These are phyloP conservation scores for Alternaria arborescens DNA, from an alignment of 2,329 filamentous ascomycete genomes.

Conservation along the genomic window DNA sequence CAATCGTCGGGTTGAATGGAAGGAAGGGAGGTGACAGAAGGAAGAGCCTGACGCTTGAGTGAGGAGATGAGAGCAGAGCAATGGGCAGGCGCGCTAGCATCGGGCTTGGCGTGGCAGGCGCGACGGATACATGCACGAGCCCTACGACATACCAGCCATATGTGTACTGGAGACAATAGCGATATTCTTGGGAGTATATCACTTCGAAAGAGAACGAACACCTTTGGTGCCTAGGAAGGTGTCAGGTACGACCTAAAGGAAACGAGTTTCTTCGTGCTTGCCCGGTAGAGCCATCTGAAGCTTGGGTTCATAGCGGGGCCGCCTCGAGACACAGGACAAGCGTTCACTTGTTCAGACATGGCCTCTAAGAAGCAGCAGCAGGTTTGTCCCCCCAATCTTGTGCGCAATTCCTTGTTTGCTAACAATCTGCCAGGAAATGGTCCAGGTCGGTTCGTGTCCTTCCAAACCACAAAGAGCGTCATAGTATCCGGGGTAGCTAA, in stretches of 20 bases:
- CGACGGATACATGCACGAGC: slow-evolving; percentile 16
- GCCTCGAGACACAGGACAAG: slow-evolving; percentile 11
- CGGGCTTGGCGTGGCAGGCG: slow-evolving; percentile 33
- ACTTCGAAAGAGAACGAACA: background rate
- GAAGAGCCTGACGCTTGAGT: slow-evolving; percentile 34
- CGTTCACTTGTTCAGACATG: slow-evolving; percentile 42
- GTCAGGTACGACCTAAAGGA: background rate
- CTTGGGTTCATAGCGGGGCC: slow-evolving; percentile 28
- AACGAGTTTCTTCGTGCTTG: slow-evolving; percentile 1
- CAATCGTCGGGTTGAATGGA: background rate
- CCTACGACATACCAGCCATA: background rate
- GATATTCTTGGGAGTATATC: background rate
- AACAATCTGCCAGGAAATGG: slow-evolving; percentile 80
- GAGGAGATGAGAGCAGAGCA: slow-evolving; percentile 33
- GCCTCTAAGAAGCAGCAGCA: slow-evolving; percentile 59
- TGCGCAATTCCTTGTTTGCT: slow-evolving; percentile 22
- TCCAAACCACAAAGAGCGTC: slow-evolving; percentile 34
- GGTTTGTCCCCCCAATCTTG: slow-evolving; percentile 30
- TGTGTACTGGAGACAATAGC: background rate
- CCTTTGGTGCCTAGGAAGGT: background rate
- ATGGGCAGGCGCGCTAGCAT: slow-evolving; percentile 19
- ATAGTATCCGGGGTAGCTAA: slow-evolving; percentile 50
- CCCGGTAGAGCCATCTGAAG: slow-evolving; percentile 19
- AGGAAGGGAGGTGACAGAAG: slow-evolving; percentile 21
- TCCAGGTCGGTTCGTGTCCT: slow-evolving; percentile 89